Conservation (phyloP, 169 alveolate genomes). For the Plasmodium ovale region DNA sequence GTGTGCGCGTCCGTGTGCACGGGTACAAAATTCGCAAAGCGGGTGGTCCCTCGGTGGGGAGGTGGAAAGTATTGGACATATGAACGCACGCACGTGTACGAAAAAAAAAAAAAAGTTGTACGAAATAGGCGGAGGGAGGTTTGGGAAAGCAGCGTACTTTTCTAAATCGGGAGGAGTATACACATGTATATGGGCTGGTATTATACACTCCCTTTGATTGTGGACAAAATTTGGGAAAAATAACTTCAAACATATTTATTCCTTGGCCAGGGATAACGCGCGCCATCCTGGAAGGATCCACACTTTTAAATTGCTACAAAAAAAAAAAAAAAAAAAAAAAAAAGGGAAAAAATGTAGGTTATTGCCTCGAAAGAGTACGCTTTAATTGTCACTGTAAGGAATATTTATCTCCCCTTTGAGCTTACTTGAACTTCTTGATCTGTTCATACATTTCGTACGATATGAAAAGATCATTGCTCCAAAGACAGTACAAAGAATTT, state of each 20-base stretch:
- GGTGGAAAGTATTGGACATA: too few species aligned
- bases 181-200: too few species aligned
- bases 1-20: too few species aligned
- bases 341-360: neutral
- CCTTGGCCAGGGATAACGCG: slow-evolving; percentile 61
- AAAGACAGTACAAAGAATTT: slow-evolving; percentile 53
- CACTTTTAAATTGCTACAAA: slow-evolving; percentile 40
- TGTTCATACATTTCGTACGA: slow-evolving; percentile 64
- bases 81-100: too few species aligned
- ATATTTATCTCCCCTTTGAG: neutral
- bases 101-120: too few species aligned
- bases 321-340: neutral
- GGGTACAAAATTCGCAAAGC: neutral
- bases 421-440: slow-evolving; percentile 55
- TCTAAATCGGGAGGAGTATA: too few species aligned
- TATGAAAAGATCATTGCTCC: slow-evolving; percentile 71
- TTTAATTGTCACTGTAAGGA: neutral
- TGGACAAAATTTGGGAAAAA: neutral
- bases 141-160: too few species aligned
- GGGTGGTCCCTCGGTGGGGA: too few species aligned
- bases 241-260: neutral
- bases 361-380: neutral
- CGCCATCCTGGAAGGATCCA: slow-evolving; percentile 78
- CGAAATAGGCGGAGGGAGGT: too few species aligned
- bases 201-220: neutral